These are phyloP conservation scores for Tillandsia fasciculata DNA, from an alignment of 176 grass and related monocot species.

Conservation along the genomic window DNA sequence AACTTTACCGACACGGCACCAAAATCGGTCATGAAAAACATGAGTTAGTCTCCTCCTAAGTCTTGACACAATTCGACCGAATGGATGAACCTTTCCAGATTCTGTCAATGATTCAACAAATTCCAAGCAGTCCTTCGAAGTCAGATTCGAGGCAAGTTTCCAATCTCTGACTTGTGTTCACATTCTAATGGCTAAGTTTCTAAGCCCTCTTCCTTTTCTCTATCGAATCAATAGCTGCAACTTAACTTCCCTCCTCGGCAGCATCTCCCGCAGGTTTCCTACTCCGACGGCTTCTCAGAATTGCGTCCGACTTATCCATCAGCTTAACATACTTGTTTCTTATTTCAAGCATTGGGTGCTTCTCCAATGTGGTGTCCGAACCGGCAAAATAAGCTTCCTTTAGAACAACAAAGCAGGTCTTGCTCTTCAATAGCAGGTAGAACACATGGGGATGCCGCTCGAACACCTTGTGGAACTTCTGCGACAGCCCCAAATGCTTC, in stretches of 20 bases:
- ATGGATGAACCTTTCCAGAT: too few species aligned
- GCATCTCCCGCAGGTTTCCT: slow-evolving; percentile 13
- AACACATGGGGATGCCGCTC: slow-evolving; percentile 61
- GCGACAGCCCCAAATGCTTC: slow-evolving; percentile 49
- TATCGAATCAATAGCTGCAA: not conserved
- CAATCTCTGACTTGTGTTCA: too few species aligned
- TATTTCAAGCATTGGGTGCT: slow-evolving; percentile 52
- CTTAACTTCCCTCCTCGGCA: slow-evolving; percentile 2
- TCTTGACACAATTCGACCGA: too few species aligned
- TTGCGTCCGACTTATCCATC: slow-evolving; percentile 46
- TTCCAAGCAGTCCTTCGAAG: too few species aligned
- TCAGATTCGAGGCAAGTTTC: too few species aligned
- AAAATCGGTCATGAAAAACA: too few species aligned
- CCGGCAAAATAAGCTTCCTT: slow-evolving; percentile 66
- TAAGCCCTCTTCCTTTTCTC: not conserved
- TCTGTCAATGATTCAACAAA: too few species aligned
- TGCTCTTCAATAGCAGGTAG: slow-evolving; percentile 73
- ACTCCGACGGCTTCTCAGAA: slow-evolving; percentile 33
- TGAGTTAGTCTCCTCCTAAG: too few species aligned
- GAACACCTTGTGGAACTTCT: slow-evolving; percentile 57
- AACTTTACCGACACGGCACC: too few species aligned
- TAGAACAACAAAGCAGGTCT: slow-evolving; percentile 72
- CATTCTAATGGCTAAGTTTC: too few species aligned
- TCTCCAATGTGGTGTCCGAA: slow-evolving; percentile 26
- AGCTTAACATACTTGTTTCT: slow-evolving; percentile 49